Base-by-base conservation (phyloP, 805 yeast genomes). In the Blastobotrys peoriensis region DNA sequence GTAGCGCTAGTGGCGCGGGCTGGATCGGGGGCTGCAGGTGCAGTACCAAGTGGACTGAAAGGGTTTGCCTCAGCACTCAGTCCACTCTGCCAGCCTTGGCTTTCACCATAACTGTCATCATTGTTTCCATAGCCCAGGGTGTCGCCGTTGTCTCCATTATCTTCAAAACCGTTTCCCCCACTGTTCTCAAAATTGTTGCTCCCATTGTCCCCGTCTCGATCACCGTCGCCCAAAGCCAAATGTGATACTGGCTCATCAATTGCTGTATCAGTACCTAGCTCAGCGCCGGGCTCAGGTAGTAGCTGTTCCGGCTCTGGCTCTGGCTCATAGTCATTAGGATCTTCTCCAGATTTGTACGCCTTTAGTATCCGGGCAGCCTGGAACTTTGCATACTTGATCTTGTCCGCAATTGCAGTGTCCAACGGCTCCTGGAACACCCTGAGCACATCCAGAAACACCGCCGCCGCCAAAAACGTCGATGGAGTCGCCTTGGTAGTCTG, bases 331-430 rank as follows among this genome's bases (percentile, higher is more conserved):
- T 71, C 79, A 60, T 82, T 77, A 3, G 85, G 85, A 54, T 80
- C 79, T 30, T 71, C 70, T 1, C 78, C 79, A 4, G 59, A 58
- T 47, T 67, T 73, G 33, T 68, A 53, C 0, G 76, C 69, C 49
- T 68, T 73, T 42, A 81, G 57, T 21, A 81, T 79, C 33, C 84
- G 62, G 5, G 77, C 71, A 13, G 82, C 75, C 50, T 79, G 83
- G 56, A 67, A 81, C 58, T 81, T 81, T 13, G 84, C 76, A 52
- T 75, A 83, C 55, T 77, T 78, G 38, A 72, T 67, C 56, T 76
- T 76, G 40, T 64, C 63, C 28, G 53, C 43, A 3, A 61, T 33
- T 36, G 59, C 81, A 70, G 45, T 33, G 15, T 57, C 50, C 25
- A 54, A 44, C 8, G 46, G 52, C 4, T 48, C 52, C 50, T 63